These are phyloP conservation scores for Cladosporium sp. DNA, from an alignment of 2,329 filamentous ascomycete genomes.

Conservation along the genomic window DNA sequence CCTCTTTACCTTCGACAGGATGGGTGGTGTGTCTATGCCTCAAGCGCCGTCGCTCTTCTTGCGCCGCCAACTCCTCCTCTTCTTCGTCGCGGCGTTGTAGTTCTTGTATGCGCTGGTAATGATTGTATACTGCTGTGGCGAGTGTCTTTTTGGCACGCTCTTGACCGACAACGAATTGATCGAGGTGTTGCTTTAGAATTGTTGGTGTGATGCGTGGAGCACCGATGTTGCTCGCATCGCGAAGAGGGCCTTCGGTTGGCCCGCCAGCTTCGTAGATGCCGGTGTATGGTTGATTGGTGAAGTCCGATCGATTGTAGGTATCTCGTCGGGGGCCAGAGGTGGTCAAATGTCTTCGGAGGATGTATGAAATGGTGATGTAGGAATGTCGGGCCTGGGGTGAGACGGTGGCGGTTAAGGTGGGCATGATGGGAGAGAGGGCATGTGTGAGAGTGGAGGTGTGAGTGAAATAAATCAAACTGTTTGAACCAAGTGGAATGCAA, in stretches of 20 bases:
- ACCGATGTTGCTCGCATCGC: constrained; percentile 54
- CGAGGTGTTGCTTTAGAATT: constrained; percentile 79
- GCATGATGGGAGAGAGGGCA: constrained; percentile 14
- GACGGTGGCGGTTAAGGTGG: constrained; percentile 26
- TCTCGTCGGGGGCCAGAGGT: constrained; percentile 7
- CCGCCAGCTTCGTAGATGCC: constrained; percentile 59
- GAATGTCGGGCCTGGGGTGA: constrained; percentile 39
- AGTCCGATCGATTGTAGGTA: constrained; percentile 52
- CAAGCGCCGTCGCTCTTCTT: constrained; percentile 66
- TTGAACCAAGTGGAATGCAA: too few relatives aligned
- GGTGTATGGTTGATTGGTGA: constrained; percentile 59
- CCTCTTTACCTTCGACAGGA: constrained; percentile 67
- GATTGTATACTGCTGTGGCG: constrained; percentile 91
- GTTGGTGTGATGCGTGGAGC: constrained; percentile 58
- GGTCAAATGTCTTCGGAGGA: constrained; percentile 17
- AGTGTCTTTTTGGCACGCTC: constrained; percentile 92
- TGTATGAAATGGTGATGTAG: constrained; percentile 35
- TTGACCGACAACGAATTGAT: constrained; percentile 95
- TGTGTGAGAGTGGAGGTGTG: neutral
- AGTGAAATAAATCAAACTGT: too few relatives aligned
- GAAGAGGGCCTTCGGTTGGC: constrained; percentile 60
- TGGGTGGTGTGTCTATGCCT: constrained; percentile 46
- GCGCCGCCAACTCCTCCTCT: constrained; percentile 67
- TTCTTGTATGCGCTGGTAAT: constrained; percentile 84
- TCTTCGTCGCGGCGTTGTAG: constrained; percentile 73